Evolutionary conservation across 2,329 filamentous ascomycete genomes (phyloP).

Genomic region (Ascochyta viciae-villosae): DNA sequence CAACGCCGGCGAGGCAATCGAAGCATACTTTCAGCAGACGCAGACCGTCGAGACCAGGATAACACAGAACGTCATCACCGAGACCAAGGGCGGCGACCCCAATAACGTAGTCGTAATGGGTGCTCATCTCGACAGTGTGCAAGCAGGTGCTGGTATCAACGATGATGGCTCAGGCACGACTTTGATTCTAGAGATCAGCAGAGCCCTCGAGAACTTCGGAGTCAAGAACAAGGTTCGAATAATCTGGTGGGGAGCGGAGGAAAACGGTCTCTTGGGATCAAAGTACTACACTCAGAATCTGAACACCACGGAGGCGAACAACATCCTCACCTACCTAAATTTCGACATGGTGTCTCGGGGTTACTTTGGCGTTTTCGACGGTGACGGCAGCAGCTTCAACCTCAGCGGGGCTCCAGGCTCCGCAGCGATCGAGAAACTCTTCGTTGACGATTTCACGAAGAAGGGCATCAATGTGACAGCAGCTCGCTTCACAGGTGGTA

Average conservation of each 20-base stretch:
- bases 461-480: slow-evolving; percentile 47
- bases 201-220: slow-evolving; percentile 46
- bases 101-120: slow-evolving; percentile 52
- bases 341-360: slow-evolving; percentile 54
- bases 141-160: slow-evolving; percentile 54
- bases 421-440: slow-evolving; percentile 45
- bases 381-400: slow-evolving; percentile 46
- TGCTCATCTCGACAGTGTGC: slow-evolving; percentile 51
- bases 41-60: slow-evolving; percentile 58
- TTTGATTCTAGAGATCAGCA: slow-evolving; percentile 48
- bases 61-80: slow-evolving; percentile 54
- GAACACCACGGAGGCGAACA: slow-evolving; percentile 40
- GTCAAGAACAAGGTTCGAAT: slow-evolving; percentile 53
- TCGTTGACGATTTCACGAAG: slow-evolving; percentile 44
- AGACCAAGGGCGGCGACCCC: slow-evolving; percentile 50
- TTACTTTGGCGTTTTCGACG: slow-evolving; percentile 51
- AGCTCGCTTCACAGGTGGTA: slow-evolving; percentile 50
- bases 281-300: slow-evolving; percentile 48
- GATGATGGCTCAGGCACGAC: slow-evolving; percentile 51
- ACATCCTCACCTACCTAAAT: slow-evolving; percentile 52
- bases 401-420: slow-evolving; percentile 45
- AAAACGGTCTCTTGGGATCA: slow-evolving; percentile 50
- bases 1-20: slow-evolving; percentile 49
- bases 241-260: slow-evolving; percentile 52
- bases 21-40: slow-evolving; percentile 54